A percentile compares a stretch with the other conserved stretches of the same genome.
Evolutionary conservation across 2,329 filamentous ascomycete genomes (phyloP).

Genomic region (Ophiostoma sp.): DNA sequence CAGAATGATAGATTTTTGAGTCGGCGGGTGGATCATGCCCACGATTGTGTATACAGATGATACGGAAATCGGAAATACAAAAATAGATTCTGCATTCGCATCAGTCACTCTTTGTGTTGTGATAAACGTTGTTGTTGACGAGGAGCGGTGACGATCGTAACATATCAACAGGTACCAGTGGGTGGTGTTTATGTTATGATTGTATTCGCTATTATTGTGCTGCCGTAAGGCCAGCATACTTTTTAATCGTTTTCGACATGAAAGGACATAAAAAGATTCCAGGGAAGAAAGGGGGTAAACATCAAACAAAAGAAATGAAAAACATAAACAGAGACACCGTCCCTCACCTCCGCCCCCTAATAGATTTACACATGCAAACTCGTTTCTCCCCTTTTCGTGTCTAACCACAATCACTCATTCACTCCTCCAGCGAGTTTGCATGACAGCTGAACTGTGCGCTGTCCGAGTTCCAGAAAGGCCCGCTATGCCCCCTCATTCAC

Average conservation of each 20-base stretch:
- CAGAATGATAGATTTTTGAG: conserved; percentile 9
- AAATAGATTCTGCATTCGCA: not conserved
- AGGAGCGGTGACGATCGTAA: not conserved
- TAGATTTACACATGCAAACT: conserved; percentile 21
- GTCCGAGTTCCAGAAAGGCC: not conserved
- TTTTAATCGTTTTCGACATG: conserved; percentile 5
- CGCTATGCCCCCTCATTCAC: not conserved
- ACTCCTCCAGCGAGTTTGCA: conserved; percentile 5
- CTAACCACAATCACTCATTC: not conserved
- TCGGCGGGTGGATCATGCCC: conserved; percentile 7
- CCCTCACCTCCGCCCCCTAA: not conserved
- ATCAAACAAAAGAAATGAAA: not conserved
- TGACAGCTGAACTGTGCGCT: not conserved
- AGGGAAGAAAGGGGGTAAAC: not conserved
- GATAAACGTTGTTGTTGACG: not conserved
- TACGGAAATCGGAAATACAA: conserved; percentile 8
- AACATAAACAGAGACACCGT: not conserved
- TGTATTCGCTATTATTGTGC: conserved; percentile 13
- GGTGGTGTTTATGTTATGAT: not conserved
- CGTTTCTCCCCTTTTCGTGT: not conserved
- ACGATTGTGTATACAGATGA: conserved; percentile 21
- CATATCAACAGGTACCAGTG: not conserved
- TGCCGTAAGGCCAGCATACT: conserved; percentile 1
- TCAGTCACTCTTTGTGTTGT: not conserved
- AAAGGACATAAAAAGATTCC: not conserved